Percentiles rank a stretch among this genome's conserved stretches.
phyloP scores from a whole-genome alignment of 768 basidiomycete species.

The Cystobasidium onofrii region DNA sequence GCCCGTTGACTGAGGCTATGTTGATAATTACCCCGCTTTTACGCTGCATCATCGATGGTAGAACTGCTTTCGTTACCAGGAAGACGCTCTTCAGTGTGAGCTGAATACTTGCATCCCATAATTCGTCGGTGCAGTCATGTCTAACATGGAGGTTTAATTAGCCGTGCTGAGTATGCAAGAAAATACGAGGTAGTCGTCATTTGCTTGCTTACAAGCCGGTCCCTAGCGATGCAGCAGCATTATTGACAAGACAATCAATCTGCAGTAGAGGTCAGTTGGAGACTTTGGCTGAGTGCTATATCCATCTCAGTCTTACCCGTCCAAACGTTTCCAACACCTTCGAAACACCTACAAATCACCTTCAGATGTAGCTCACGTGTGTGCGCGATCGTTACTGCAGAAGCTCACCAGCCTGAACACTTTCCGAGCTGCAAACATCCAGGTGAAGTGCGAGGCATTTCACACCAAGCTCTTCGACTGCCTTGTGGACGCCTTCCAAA shows the following conservation, averaged over 20 bases:
- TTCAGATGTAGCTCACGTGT: background rate
- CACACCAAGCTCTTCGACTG: background rate
- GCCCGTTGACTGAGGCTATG: constrained; percentile 20
- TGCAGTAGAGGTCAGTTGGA: background rate
- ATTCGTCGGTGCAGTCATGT: background rate
- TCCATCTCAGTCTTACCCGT: background rate
- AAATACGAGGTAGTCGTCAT: background rate
- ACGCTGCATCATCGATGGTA: constrained; percentile 6
- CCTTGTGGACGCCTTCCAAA: background rate
- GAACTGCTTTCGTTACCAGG: constrained; percentile 6
- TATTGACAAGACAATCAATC: constrained; percentile 26
- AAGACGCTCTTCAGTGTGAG: constrained; percentile 23
- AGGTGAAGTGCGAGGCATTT: background rate
- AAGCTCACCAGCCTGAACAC: constrained; percentile 10
- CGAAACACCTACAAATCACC: background rate
- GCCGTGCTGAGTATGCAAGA: background rate
- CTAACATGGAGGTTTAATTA: no score
- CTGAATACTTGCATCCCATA: constrained; percentile 20
- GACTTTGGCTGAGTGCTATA: background rate
- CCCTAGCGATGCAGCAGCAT: constrained; percentile 18
- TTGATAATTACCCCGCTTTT: constrained; percentile 6
- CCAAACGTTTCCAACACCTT: background rate
- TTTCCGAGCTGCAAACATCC: constrained; percentile 15
- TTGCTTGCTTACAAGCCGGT: background rate
- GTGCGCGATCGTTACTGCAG: background rate